Conservation (phyloP, 1,284 basidiomycete species). For the Gomphus sp. region DNA sequence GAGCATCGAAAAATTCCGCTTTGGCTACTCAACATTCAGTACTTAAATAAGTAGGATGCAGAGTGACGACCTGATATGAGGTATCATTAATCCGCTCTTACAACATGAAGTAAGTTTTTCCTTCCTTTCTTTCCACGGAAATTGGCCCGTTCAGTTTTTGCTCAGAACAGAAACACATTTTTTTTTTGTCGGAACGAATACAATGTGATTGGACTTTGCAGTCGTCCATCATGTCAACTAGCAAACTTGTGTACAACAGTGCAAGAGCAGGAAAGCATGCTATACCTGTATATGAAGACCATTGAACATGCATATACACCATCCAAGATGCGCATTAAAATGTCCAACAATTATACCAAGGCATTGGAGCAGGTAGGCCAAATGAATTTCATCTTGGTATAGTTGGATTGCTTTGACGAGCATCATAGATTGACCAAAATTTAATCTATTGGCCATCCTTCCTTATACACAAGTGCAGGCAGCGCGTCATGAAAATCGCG, state of each 20-base stretch:
- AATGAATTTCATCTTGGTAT: neutral
- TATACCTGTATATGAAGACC: conserved; percentile 98
- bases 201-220: conserved; percentile 98
- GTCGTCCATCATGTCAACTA: conserved; percentile 91
- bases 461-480: conserved; percentile 97
- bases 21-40: neutral
- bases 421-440: conserved; percentile 80
- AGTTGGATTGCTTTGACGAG: neutral
- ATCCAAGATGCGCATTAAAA: conserved; percentile 83
- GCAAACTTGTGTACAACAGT: conserved; percentile 99
- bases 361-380: conserved; percentile 80
- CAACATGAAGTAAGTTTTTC: conserved; percentile 85
- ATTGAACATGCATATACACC: conserved; percentile 96
- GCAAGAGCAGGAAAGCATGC: conserved; percentile 83
- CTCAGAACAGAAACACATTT: conserved; percentile 86
- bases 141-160: conserved; percentile 8
- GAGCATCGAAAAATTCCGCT: neutral
- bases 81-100: conserved; percentile 92
- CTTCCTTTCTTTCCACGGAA: neutral
- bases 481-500: conserved; percentile 97
- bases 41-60: conserved; percentile 43
- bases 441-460: conserved; percentile 98
- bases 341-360: conserved; percentile 91
- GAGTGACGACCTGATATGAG: conserved; percentile 95
- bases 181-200: conserved; percentile 99